Conservation (phyloP, 768 basidiomycete genomes). For the Russula lepida region DNA sequence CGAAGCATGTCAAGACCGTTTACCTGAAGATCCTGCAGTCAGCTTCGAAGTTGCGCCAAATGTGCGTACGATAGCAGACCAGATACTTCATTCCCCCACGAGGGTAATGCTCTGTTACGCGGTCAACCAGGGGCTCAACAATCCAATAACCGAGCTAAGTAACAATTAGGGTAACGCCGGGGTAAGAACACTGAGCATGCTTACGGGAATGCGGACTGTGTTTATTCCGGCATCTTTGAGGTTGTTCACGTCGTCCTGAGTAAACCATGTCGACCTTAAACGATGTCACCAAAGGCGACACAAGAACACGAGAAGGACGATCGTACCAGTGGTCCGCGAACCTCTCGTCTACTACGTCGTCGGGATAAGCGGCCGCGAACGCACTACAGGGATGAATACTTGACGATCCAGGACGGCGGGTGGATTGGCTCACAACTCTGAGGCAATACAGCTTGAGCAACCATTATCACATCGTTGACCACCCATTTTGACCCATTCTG, state of each 20-base stretch:
- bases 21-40: constrained; percentile 33
- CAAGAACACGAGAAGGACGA: neutral
- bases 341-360: constrained; percentile 47
- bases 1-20: constrained; percentile 53
- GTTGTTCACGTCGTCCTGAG: constrained; percentile 47
- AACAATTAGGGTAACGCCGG: neutral
- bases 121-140: constrained; percentile 61
- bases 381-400: constrained; percentile 32
- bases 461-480: constrained; percentile 46
- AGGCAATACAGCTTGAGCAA: constrained; percentile 54
- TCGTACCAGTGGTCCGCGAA: constrained; percentile 55
- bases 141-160: constrained; percentile 75
- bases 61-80: constrained; percentile 29
- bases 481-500: constrained; percentile 71
- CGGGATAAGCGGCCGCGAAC: constrained; percentile 51
- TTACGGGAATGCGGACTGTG: constrained; percentile 67
- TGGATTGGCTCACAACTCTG: constrained; percentile 50
- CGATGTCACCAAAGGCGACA: neutral
- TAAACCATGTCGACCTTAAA: constrained; percentile 64
- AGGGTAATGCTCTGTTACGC: constrained; percentile 52
- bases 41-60: neutral
- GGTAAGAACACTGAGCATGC: constrained; percentile 19
- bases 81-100: constrained; percentile 60
- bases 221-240: constrained; percentile 54
- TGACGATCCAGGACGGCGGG: constrained; percentile 36